Evolutionary conservation across 257 asterid genomes (phyloP).

Genomic region (Solanum lignicaule): DNA sequence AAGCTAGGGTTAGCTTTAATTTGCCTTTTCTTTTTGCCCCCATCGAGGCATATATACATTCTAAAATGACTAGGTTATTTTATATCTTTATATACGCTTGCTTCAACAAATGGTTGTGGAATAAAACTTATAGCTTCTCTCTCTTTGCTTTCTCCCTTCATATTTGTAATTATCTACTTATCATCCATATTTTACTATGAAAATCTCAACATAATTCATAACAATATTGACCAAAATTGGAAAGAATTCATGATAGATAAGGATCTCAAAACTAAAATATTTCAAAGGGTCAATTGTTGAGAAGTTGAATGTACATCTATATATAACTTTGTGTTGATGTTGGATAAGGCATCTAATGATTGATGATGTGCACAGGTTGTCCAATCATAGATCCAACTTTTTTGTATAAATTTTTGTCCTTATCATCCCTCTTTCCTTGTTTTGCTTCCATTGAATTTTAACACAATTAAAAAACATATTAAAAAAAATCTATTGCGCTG

Average conservation of each 20-base stretch:
- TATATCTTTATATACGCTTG: neutral
- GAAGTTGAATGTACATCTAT: neutral
- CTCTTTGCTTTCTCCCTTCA: neutral
- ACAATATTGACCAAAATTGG: neutral
- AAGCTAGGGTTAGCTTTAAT: neutral
- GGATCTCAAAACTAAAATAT: neutral
- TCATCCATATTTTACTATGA: too few relatives aligned
- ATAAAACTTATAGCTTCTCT: neutral
- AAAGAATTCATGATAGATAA: neutral
- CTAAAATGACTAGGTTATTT: neutral
- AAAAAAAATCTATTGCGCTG: neutral
- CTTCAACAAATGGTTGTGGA: neutral
- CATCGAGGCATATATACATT: too few relatives aligned
- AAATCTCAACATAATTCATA: neutral
- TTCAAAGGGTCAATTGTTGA: neutral
- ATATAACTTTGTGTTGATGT: neutral
- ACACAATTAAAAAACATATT: neutral
- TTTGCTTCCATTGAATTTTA: neutral
- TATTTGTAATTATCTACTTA: neutral
- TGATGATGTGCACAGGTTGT: neutral
- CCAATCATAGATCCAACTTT: neutral
- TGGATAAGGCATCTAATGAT: neutral
- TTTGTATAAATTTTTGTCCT: neutral
- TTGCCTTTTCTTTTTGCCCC: too few relatives aligned
- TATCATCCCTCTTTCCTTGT: neutral